Base-by-base conservation (phyloP, 2,329 filamentous ascomycete genomes). In the Purpureocillium lavendulum region DNA sequence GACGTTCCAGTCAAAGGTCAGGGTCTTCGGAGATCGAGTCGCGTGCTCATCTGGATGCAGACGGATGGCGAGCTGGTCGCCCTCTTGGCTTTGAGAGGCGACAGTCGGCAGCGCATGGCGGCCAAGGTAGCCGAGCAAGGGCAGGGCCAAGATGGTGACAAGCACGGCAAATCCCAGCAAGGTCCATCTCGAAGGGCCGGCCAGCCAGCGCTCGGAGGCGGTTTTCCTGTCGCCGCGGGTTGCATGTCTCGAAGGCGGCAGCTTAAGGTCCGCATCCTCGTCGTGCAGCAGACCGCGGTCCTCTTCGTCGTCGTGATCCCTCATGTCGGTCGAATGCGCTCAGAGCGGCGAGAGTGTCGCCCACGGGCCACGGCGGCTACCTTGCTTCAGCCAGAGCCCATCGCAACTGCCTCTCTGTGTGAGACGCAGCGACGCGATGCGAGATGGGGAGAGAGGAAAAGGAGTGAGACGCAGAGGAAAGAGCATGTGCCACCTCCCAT, bases 1-100 rank as follows among this genome's bases (percentile, higher is more conserved):
- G 14, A 52, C 35, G 33, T 46, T 48, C 49, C 49, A 52, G 13
- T 46, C 34, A 32, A 52, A 47, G 3, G 38, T 35, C 7, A 49
- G 39, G 3, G 47, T 48, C 14, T 38, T 41, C 10, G 45, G 40
- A 17, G 38, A 32, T 26, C 48, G 40, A 7, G 33, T 26, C 10
- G n/a, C 26, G 35, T 50, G 48, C 21, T 44, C 33, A 13, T 30
- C 36, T 1, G 48, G 48, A 29, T 44, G 44, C 12, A 50, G 40
- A 15, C 30, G 33, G 9, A 50, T 40, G 10, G 48, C 43, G 9
- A 50, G 42, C 40, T 49, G 47, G 21, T 26, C 21, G 10, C 21
- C 21, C 13, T 34, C 17, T 15, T 26, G 11, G 6, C 3, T 31
- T 11, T 28, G n/a, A 4, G 15, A 14, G 6, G 7, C 11, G 16